Percentiles rank a stretch among this genome's conserved stretches.
These are phyloP conservation scores for Aspergillus japonicus DNA, from an alignment of 2,329 filamentous ascomycete genomes.

Conservation along the genomic window DNA sequence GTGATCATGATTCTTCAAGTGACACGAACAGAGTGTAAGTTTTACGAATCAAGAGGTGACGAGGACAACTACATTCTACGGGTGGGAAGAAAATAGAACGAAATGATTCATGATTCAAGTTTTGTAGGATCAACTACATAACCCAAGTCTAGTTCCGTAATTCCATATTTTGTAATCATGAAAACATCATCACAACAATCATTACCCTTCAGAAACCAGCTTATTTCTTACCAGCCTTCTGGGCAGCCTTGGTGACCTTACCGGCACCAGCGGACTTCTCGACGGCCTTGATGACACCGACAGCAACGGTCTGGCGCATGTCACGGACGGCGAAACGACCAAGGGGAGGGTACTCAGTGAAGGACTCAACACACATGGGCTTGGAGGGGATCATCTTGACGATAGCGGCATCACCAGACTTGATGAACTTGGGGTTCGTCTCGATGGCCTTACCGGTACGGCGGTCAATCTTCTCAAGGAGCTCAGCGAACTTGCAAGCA, in stretches of 20 bases:
- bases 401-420: conserved; percentile 99
- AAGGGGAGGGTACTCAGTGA: conserved; percentile 99
- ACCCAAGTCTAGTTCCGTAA: conserved; percentile 10
- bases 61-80: too few relatives aligned
- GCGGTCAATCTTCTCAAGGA: conserved; percentile 99
- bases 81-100: background rate
- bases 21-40: too few relatives aligned
- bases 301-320: conserved; percentile 57
- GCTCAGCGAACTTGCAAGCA: conserved; percentile 99
- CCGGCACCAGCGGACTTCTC: conserved; percentile 62
- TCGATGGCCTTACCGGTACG: conserved; percentile 99
- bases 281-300: conserved; percentile 63
- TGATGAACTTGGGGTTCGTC: conserved; percentile 96
- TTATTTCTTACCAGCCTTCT: conserved; percentile 54
- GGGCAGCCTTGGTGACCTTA: conserved; percentile 64
- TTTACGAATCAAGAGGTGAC: too few relatives aligned
- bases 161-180: conserved; percentile 7
- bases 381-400: conserved; percentile 99
- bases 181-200: conserved; percentile 5
- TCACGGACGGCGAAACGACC: conserved; percentile 99
- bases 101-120: conserved; percentile 9
- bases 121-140: conserved; percentile 6
- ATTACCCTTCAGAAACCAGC: conserved; percentile 4
- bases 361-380: conserved; percentile 99
- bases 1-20: too few relatives aligned